Evolutionary conservation across 2,329 filamentous ascomycete genomes (phyloP), one percentile per base, ranked within the genome.

Genomic region (Rutstroemia sp.): DNA sequence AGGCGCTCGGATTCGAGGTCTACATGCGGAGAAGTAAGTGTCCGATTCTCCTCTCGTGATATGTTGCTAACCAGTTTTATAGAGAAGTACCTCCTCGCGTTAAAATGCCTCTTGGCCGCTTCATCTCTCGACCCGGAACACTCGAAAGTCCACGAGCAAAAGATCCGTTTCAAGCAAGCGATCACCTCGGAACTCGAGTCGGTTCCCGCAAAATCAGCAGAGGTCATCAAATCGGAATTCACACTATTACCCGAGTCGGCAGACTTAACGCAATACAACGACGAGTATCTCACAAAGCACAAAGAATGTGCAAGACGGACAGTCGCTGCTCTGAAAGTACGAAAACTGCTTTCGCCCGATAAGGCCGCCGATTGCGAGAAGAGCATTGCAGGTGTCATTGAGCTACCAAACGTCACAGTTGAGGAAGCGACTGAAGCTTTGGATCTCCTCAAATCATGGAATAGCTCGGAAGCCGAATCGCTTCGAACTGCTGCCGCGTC

Each of bases 1-100:
- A 99, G 73, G 79, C 86, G 62, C 82, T 86, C 52, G 94, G 91
- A 5, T 97, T 96, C 65, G 92, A 97, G 73, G 87, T 99, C 17
- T 92, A 89, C 69, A 78, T 95, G 58, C 81, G 91, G 68, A 81
- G 87, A 75, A 84, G 91, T 95, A 82, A 78, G 85, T 56, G 12
- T 47, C 19, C 38, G 39, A 14, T 21, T 7, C 10, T 16, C 51
- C 25, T 21, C 44, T 25, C 27, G 27, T 16, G 6, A 17, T 17
- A 30, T 5, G 6, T 62, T 56, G 61, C 61, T 72, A 68, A 73
- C 51, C 42, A 10, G 41, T 23, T 2, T 37, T 16, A 47, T 66
- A 92, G 92, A 84, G 69, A 96, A 96, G 76, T 90, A 88, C 67
- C 74, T 95, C 45, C 86, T 95, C 58, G 92, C 94, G 0, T 78